Evolutionary conservation across 805 yeast species (phyloP).

Genomic region (Yarrowia sp.): DNA sequence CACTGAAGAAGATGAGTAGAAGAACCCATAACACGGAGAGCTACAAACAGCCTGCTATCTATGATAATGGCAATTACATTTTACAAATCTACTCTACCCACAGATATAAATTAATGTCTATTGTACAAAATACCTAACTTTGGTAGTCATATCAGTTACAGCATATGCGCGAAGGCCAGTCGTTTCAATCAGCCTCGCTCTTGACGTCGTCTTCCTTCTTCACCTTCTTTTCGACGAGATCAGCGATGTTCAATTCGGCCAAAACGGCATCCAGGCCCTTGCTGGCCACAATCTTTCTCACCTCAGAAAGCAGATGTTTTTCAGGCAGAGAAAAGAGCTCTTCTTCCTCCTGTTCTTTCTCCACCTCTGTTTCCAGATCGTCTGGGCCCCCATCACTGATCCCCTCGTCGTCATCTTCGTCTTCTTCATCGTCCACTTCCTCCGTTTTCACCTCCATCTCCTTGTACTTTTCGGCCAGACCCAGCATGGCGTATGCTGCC

Average conservation of each 20-base stretch:
- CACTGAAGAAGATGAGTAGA: not conserved
- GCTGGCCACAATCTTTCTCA: not conserved
- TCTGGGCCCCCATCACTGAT: conserved; percentile 12
- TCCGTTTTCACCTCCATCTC: not conserved
- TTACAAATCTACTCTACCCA: not conserved
- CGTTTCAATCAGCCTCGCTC: not conserved
- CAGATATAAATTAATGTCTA: conserved; percentile 36
- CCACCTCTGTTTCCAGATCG: not conserved
- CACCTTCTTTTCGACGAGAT: conserved; percentile 7
- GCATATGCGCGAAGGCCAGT: not conserved
- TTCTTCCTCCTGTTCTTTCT: not conserved
- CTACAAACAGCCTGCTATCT: too few relatives aligned
- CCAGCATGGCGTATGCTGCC: conserved; percentile 37
- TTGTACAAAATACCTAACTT: conserved; percentile 33
- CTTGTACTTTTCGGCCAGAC: conserved; percentile 18
- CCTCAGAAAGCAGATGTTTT: conserved; percentile 9
- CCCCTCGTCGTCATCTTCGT: not conserved
- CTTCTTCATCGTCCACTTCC: not conserved
- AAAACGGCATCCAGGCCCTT: conserved; percentile 29
- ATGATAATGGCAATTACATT: too few relatives aligned
- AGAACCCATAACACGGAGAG: too few relatives aligned
- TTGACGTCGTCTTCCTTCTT: not conserved
- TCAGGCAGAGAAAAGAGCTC: not conserved
- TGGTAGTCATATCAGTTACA: conserved; percentile 20
- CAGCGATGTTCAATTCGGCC: conserved; percentile 1